Evolutionary conservation across 192 early-diverging fungal species (phyloP).

Genomic region (Backusella circina): DNA sequence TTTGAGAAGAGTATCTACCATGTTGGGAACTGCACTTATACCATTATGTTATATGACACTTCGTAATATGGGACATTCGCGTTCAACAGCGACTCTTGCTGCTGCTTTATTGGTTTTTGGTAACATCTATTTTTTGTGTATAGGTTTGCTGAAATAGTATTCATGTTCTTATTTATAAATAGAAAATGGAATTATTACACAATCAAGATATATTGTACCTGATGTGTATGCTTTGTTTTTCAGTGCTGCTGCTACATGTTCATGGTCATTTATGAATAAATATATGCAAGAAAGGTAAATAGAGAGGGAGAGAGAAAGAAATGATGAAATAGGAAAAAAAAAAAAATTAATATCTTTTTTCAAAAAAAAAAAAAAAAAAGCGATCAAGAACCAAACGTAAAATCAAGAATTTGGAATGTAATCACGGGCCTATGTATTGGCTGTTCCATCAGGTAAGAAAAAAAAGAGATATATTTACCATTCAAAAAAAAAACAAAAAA

Average conservation of each 20-base stretch:
- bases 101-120: background rate
- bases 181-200: constrained; percentile 83
- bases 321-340: background rate
- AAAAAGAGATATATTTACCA: background rate
- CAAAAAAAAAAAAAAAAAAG: background rate
- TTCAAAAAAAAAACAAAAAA: background rate
- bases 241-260: constrained; percentile 58
- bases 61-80: constrained; percentile 33
- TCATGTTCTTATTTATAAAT: background rate
- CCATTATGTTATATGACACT: constrained; percentile 82
- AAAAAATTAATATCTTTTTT: background rate
- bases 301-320: background rate
- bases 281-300: constrained; percentile 17
- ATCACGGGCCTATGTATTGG: constrained; percentile 81
- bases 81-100: background rate
- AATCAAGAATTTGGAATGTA: constrained; percentile 83
- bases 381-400: background rate
- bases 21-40: constrained; percentile 73
- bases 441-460: constrained; percentile 38
- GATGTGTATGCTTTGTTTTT: background rate
- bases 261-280: constrained; percentile 85
- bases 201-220: constrained; percentile 6
- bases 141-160: background rate
- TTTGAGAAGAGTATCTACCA: constrained; percentile 72
- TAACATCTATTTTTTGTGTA: background rate